Conservation (phyloP, 2,329 filamentous ascomycete genomes). For the Stagonosporopsis cucurbitacearum region DNA sequence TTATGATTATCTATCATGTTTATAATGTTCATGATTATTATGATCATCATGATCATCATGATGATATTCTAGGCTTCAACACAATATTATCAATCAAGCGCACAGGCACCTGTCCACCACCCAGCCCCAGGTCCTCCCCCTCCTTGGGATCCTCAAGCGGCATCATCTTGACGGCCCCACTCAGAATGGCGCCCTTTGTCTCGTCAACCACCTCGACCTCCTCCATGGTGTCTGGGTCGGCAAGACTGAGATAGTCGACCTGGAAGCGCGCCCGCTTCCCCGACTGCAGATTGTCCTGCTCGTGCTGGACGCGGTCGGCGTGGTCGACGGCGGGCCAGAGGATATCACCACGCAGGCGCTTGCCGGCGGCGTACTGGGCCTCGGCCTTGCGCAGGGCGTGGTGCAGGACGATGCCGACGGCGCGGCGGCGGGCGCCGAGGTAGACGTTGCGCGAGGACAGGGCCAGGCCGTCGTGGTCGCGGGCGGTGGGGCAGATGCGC, state of each 20-base stretch:
- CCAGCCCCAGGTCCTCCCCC: constrained; percentile 74
- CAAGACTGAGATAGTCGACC: constrained; percentile 90
- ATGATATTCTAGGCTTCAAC: constrained; percentile 46
- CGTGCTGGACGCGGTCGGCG: constrained; percentile 59
- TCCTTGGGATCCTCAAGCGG: constrained; percentile 73
- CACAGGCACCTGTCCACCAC: constrained; percentile 76
- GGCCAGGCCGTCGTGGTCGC: constrained; percentile 83
- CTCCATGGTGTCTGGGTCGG: constrained; percentile 82
- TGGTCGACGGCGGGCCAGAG: constrained; percentile 73
- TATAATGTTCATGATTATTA: too few relatives aligned
- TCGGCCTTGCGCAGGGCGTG: constrained; percentile 75
- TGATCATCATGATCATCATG: too few relatives aligned
- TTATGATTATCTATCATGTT: too few relatives aligned
- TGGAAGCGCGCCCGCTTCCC: constrained; percentile 74
- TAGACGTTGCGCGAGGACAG: constrained; percentile 95
- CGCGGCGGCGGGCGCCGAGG: constrained; percentile 75
- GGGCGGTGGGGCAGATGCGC: constrained; percentile 73
- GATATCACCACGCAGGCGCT: constrained; percentile 67
- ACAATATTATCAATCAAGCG: constrained; percentile 95
- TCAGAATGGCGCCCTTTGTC: constrained; percentile 78
- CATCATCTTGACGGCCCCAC: constrained; percentile 88
- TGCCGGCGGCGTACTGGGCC: constrained; percentile 64
- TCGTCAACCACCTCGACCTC: constrained; percentile 77
- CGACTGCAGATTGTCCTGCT: constrained; percentile 67
- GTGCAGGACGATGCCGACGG: constrained; percentile 74